Percentiles rank a stretch among this genome's conserved stretches.
Conservation (phyloP, 306 rosid genomes). For the Fragaria iinumae region DNA sequence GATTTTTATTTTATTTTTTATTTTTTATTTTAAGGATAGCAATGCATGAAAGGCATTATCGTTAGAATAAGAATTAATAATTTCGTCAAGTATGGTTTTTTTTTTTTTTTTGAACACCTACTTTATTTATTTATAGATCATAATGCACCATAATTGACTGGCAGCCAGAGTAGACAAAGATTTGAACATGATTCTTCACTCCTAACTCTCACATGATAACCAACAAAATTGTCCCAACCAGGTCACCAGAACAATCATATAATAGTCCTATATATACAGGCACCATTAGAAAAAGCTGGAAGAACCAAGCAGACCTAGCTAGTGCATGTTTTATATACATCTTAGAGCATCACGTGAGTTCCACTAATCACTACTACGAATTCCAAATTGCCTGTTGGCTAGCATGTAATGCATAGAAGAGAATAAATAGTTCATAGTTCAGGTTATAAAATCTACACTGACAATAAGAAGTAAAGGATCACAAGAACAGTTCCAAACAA, state of each 20-base stretch:
- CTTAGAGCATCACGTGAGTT: neutral
- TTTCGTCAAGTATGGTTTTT: neutral
- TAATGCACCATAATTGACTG: neutral
- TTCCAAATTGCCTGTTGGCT: too few relatives aligned
- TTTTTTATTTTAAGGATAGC: too few relatives aligned
- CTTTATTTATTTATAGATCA: neutral
- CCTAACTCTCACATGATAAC: neutral
- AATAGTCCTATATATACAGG: neutral
- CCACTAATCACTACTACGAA: neutral
- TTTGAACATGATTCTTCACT: neutral
- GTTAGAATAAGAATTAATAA: too few relatives aligned
- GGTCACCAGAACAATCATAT: neutral
- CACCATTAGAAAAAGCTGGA: too few relatives aligned
- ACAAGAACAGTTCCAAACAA: neutral
- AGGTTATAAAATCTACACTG: constrained; percentile 6
- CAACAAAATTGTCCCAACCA: constrained; percentile 7
- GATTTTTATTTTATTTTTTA: too few relatives aligned
- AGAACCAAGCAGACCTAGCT: neutral
- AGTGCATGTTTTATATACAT: neutral
- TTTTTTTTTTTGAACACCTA: neutral
- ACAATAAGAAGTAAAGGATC: neutral
- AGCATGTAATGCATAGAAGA: too few relatives aligned
- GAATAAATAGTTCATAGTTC: neutral
- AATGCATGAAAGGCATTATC: too few relatives aligned
- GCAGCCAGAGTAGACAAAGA: constrained; percentile 9